These are phyloP conservation scores for Neoascochyta sp. DNA, from an alignment of 2,329 filamentous ascomycete genomes.

Conservation along the genomic window DNA sequence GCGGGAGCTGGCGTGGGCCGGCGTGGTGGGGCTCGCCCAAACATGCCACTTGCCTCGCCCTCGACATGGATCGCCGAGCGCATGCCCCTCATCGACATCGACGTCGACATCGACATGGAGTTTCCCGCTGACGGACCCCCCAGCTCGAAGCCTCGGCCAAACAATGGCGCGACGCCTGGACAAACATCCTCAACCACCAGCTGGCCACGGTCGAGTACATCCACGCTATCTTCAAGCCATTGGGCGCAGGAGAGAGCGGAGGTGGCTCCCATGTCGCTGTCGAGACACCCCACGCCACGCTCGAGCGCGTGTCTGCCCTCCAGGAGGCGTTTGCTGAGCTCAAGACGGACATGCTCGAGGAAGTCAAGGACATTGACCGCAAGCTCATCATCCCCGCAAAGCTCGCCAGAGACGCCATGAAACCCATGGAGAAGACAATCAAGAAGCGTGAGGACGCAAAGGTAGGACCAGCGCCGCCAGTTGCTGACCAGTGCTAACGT, in stretches of 20 bases:
- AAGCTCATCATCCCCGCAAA: slow-evolving; percentile 67
- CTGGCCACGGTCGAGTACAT: slow-evolving; percentile 64
- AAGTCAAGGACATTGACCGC: slow-evolving; percentile 66
- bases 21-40: slow-evolving; percentile 1
- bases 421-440: slow-evolving; percentile 74
- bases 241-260: slow-evolving; percentile 62
- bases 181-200: slow-evolving; percentile 66
- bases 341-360: slow-evolving; percentile 66
- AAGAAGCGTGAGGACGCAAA: slow-evolving; percentile 82
- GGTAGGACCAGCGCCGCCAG: slow-evolving; percentile 31
- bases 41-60: not conserved
- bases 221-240: slow-evolving; percentile 71
- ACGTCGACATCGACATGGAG: slow-evolving; percentile 2
- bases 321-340: slow-evolving; percentile 67
- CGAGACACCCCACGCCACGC: slow-evolving; percentile 59
- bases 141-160: slow-evolving; percentile 74
- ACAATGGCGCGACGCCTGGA: slow-evolving; percentile 76
- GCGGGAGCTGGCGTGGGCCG: slow-evolving; percentile 18
- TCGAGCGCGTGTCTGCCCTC: slow-evolving; percentile 63
- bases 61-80: not conserved
- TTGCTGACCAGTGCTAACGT: slow-evolving; percentile 8
- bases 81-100: not conserved
- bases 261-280: slow-evolving; percentile 47
- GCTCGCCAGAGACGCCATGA: slow-evolving; percentile 64
- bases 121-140: slow-evolving; percentile 5